Base-by-base conservation (phyloP, 164 flowering plant genomes). In the Chloranthus sessilifolius region DNA sequence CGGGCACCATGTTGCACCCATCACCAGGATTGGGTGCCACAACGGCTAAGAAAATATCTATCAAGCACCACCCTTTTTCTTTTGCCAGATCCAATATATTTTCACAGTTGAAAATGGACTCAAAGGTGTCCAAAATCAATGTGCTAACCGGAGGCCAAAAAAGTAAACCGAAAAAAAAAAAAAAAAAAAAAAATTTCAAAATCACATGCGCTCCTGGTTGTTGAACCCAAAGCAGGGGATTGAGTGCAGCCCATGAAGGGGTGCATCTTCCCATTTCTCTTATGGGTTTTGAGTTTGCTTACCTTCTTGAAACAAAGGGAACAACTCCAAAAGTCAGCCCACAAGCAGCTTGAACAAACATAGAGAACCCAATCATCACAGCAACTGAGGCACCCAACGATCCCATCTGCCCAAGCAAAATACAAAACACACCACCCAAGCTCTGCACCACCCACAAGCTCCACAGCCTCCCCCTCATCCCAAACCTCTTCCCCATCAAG, bases 391-490 rank as follows among this genome's bases (percentile, higher is more conserved):
- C 75, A 42, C 65, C 35, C n/a, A 89, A 58, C 7, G 95, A 80
- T 3, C 52, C 63, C 0, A 80, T 65, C 52, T 4, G 59, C 14
- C 95, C 95, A 12, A 89, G 75, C 40, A 74, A 27, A 14, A 86
- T n/a, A 37, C 95, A 86, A n/a, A 83, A 52, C 4, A 79, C 33
- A 1, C 95, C 97, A 0, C 90, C 97, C 31, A 76, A 2, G 1
- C 78, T 80, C 61, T 89, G 97, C 41, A 77, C 70, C 20, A 61
- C 47, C 92, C 92, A 89, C 65, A 84, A 59, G 9, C 77, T 45
- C 97, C 95, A 89, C 23, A 89, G 41, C 60, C 95, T 77, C 3
- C 95, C 95, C 49, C 90, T 71, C 97, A 89, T 89, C 12, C 95
- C 95, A 55, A 61, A 85, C 69, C 73, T 73, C 59, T 50, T 74